Evolutionary conservation across 2,329 filamentous ascomycete species (phyloP).

Genomic region (Aspergillus eucalypticola): DNA sequence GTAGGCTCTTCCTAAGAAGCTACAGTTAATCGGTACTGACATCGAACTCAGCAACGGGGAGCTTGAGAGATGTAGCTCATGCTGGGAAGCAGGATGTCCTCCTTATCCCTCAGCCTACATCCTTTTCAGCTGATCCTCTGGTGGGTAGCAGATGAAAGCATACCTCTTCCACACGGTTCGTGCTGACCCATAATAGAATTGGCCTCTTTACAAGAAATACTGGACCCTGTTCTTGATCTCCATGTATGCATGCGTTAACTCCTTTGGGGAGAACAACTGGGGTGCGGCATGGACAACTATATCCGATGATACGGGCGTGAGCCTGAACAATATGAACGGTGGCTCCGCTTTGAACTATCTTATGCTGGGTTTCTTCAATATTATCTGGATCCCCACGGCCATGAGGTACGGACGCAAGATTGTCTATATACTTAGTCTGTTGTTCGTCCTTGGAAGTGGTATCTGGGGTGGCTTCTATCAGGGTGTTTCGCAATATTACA

Average conservation of each 20-base stretch:
- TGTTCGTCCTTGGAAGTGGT: conserved; percentile 31
- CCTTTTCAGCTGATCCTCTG: conserved; percentile 33
- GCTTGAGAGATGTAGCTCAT: conserved; percentile 25
- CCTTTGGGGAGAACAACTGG: conserved; percentile 44
- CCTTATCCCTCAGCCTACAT: conserved; percentile 35
- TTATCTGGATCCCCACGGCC: conserved; percentile 40
- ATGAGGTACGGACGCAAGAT: conserved; percentile 38
- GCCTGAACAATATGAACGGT: conserved; percentile 44
- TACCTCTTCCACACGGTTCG: not conserved
- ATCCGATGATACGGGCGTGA: conserved; percentile 41
- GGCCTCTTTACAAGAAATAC: conserved; percentile 40
- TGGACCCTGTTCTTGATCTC: conserved; percentile 44
- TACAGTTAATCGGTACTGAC: not conserved
- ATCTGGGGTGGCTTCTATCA: conserved; percentile 35
- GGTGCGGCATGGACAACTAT: conserved; percentile 47
- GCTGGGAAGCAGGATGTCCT: conserved; percentile 31
- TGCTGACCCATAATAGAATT: conserved; percentile 26
- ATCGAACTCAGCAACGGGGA: conserved; percentile 15
- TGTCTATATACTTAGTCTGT: conserved; percentile 38
- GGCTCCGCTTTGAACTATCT: conserved; percentile 45
- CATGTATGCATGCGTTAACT: conserved; percentile 44
- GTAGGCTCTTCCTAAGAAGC: conserved; percentile 15
- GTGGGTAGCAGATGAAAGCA: conserved; percentile 10
- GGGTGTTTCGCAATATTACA: conserved; percentile 33
- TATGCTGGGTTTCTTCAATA: conserved; percentile 44